phyloP scores from a whole-genome alignment of 2,329 filamentous ascomycete species.

The Apiospora marii region DNA sequence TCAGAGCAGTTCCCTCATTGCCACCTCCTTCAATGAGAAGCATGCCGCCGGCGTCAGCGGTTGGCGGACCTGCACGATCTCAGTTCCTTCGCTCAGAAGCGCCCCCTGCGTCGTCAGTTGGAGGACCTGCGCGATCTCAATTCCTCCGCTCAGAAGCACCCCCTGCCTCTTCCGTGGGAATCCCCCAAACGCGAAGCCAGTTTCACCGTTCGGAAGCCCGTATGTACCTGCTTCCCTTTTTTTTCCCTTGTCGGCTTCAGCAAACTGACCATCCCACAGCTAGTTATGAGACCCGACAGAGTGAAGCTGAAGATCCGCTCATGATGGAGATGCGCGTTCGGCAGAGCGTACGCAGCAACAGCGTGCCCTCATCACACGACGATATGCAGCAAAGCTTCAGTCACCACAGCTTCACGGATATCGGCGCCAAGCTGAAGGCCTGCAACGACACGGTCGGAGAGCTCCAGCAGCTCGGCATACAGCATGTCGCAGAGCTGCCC shows the following conservation, averaged over 20 bases:
- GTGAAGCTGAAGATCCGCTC: constrained; percentile 20
- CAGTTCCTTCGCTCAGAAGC: constrained; percentile 11
- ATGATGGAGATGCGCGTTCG: constrained; percentile 23
- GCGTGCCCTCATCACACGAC: constrained; percentile 26
- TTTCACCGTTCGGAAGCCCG: constrained; percentile 26
- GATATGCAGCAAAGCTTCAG: constrained; percentile 41
- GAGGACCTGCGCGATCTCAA: background rate
- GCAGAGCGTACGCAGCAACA: constrained; percentile 4
- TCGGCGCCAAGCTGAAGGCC: constrained; percentile 69
- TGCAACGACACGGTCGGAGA: constrained; percentile 72
- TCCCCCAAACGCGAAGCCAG: background rate
- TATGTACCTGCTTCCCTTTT: constrained; percentile 6
- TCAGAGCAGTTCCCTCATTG: constrained; percentile 18
- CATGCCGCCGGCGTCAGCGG: background rate
- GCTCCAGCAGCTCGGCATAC: constrained; percentile 76
- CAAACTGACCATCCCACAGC: constrained; percentile 23
- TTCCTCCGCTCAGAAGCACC: background rate
- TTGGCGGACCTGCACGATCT: background rate
- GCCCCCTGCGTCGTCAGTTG: background rate
- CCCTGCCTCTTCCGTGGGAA: background rate
- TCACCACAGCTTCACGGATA: constrained; percentile 54
- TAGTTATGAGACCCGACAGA: constrained; percentile 24
- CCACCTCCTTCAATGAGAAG: background rate
- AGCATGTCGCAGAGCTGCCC: constrained; percentile 74
- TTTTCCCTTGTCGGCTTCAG: background rate